Evolutionary conservation across 2,329 filamentous ascomycete genomes (phyloP).

Genomic region (Alternaria rosae): DNA sequence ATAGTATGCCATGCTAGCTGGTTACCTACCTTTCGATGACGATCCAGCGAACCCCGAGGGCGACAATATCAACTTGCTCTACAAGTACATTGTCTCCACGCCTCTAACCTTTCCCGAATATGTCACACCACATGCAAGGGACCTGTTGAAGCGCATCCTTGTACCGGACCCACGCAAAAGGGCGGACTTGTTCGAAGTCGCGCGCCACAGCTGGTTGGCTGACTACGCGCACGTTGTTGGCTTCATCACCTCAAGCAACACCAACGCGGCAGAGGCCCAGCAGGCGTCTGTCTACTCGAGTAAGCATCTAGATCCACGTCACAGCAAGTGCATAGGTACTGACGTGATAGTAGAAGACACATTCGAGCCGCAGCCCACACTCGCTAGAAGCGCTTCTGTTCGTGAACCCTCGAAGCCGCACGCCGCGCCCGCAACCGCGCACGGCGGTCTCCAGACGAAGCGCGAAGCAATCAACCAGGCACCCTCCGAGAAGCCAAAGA

Average conservation of each 20-base stretch:
- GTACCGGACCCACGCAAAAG: conserved; percentile 94
- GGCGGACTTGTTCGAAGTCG: conserved; percentile 96
- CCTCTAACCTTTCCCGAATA: conserved; percentile 98
- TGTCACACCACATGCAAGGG: conserved; percentile 93
- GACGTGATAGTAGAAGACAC: conserved; percentile 54
- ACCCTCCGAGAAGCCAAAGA: conserved; percentile 69
- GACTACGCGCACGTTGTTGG: conserved; percentile 97
- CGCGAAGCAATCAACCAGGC: conserved; percentile 77
- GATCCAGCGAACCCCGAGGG: conserved; percentile 98
- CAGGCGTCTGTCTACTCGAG: conserved; percentile 73
- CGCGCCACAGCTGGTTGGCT: conserved; percentile 95
- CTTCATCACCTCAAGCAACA: conserved; percentile 95
- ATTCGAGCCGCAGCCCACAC: conserved; percentile 66
- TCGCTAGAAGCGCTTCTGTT: conserved; percentile 90
- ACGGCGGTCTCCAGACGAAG: conserved; percentile 72
- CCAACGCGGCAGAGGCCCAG: conserved; percentile 83
- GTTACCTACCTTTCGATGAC: conserved; percentile 96
- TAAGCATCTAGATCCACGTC: conserved; percentile 45
- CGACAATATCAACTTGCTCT: conserved; percentile 97
- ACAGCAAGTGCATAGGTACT: conserved; percentile 1
- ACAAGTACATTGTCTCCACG: conserved; percentile 99
- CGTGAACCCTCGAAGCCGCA: conserved; percentile 79
- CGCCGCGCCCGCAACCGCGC: conserved; percentile 54
- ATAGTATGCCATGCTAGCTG: conserved; percentile 97
- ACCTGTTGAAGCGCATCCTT: conserved; percentile 89